A percentile compares a stretch with the other conserved stretches of the same genome.
phyloP scores from a whole-genome alignment of 192 early-diverging fungal species.

The Coemansia sp. region DNA sequence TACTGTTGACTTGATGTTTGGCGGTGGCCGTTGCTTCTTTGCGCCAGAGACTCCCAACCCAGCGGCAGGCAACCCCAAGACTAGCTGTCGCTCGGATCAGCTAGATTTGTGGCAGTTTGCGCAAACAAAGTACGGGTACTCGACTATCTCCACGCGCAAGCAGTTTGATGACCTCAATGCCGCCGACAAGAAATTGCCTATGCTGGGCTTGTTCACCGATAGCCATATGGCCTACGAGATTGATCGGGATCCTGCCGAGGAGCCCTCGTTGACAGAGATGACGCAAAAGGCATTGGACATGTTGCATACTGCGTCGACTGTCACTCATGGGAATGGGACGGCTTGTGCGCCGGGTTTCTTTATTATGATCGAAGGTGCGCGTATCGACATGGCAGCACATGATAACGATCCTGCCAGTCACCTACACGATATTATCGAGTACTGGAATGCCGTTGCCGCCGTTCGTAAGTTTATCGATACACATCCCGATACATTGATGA shows the following conservation, averaged over 20 bases:
- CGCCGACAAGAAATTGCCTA: conserved; percentile 31
- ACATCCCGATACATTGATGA: conserved; percentile 58
- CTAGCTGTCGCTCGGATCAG: conserved; percentile 53
- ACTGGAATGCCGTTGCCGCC: conserved; percentile 57
- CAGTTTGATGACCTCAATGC: conserved; percentile 28
- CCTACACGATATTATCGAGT: conserved; percentile 63
- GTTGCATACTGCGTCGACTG: conserved; percentile 17
- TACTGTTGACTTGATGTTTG: conserved; percentile 60
- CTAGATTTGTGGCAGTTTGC: conserved; percentile 45
- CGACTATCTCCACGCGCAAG: conserved; percentile 6
- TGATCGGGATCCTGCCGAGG: conserved; percentile 40
- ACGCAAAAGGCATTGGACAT: conserved; percentile 47
- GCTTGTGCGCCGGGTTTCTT: conserved; percentile 54
- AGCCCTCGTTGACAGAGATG: conserved; percentile 64
- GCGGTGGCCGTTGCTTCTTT: conserved; percentile 61
- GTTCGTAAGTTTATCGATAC: conserved; percentile 56
- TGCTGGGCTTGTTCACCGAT: conserved; percentile 56
- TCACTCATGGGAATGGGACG: neutral
- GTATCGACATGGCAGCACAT: conserved; percentile 65
- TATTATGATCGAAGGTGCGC: conserved; percentile 66
- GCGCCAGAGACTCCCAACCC: conserved; percentile 28
- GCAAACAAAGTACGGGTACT: conserved; percentile 14
- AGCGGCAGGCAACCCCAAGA: neutral
- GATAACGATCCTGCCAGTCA: conserved; percentile 66
- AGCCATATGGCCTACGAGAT: conserved; percentile 61